Percentiles rank a stretch among this genome's conserved stretches.
Conservation (phyloP, 352 stramenopile species). For the Elongisporangium anandrum region DNA sequence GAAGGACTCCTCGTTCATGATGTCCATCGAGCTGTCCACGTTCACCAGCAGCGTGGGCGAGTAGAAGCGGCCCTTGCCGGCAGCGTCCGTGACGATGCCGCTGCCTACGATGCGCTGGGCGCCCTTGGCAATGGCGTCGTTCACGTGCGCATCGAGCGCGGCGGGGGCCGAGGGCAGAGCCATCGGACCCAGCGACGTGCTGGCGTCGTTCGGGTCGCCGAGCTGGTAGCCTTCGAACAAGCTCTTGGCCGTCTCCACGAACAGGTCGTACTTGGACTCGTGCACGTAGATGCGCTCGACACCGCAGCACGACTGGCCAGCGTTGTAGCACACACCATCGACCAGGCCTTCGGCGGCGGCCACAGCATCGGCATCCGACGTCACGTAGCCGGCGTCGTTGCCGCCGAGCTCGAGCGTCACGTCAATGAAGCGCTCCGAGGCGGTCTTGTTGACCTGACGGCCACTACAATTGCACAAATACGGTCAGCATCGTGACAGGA, state of each 20-base stretch:
- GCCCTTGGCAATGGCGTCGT: conserved; percentile 72
- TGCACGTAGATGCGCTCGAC: conserved; percentile 86
- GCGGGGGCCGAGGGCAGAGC: conserved; percentile 40
- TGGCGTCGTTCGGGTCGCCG: conserved; percentile 53
- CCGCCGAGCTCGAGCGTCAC: conserved; percentile 81
- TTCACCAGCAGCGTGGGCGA: conserved; percentile 68
- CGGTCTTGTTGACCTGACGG: conserved; percentile 54
- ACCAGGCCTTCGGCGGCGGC: conserved; percentile 65
- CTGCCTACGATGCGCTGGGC: conserved; percentile 44
- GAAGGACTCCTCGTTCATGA: conserved; percentile 84
- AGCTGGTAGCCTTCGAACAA: conserved; percentile 66
- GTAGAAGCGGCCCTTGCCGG: conserved; percentile 70
- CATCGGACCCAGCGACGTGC: conserved; percentile 72
- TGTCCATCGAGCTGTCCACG: conserved; percentile 62
- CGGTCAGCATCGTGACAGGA: conserved; percentile 3
- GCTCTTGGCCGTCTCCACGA: conserved; percentile 55
- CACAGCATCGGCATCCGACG: conserved; percentile 57
- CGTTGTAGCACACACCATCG: conserved; percentile 82
- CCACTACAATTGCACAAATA: conserved; percentile 29
- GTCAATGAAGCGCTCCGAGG: conserved; percentile 65
- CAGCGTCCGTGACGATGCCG: conserved; percentile 35
- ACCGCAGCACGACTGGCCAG: conserved; percentile 80
- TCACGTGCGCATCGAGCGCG: conserved; percentile 53
- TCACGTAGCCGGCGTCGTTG: conserved; percentile 80
- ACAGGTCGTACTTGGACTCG: conserved; percentile 73